Evolutionary conservation across 257 asterid genomes (phyloP).

Genomic region (Ballota nigra): DNA sequence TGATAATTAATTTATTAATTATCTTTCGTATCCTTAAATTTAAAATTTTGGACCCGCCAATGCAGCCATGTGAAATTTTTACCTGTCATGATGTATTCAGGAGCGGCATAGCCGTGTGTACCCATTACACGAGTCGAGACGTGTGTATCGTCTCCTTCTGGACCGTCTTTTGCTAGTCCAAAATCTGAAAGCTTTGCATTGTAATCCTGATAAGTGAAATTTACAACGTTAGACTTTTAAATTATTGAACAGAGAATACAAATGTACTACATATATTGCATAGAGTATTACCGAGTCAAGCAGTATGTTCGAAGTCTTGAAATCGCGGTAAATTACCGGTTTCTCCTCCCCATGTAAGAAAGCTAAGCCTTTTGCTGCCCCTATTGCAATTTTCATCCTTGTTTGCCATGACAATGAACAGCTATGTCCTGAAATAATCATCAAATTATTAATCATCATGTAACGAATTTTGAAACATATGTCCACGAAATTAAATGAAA

Average conservation of each 20-base stretch:
- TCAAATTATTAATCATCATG: neutral
- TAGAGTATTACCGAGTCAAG: constrained; percentile 33
- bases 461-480: neutral
- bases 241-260: neutral
- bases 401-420: constrained; percentile 65
- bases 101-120: constrained; percentile 90
- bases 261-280: neutral
- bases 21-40: too few species aligned
- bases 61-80: neutral
- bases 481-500: neutral
- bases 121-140: constrained; percentile 86
- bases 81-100: constrained; percentile 90
- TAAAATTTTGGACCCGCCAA: too few species aligned
- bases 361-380: constrained; percentile 81
- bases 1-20: too few species aligned
- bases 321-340: constrained; percentile 74
- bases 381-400: constrained; percentile 65
- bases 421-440: constrained; percentile 44
- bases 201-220: constrained; percentile 45
- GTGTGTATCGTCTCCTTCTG: constrained; percentile 68
- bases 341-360: constrained; percentile 78
- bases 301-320: constrained; percentile 75
- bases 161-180: constrained; percentile 86
- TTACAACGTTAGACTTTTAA: constrained; percentile 6
- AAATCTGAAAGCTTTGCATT: constrained; percentile 73